Evolutionary conservation across 2,329 filamentous ascomycete species (phyloP).

Genomic region (Claviceps sp.): DNA sequence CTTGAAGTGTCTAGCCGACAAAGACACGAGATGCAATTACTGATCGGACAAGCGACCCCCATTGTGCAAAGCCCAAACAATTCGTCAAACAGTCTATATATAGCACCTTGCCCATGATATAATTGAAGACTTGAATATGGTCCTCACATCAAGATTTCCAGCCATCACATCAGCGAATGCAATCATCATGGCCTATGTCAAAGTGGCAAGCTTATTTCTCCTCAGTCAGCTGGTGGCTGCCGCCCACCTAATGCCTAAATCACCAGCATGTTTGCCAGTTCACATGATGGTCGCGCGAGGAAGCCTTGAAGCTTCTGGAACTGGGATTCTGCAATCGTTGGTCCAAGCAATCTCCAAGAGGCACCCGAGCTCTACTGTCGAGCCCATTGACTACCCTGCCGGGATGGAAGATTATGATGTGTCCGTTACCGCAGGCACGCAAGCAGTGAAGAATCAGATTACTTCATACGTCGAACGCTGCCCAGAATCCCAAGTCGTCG

Average conservation of each 20-base stretch:
- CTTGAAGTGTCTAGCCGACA: no score
- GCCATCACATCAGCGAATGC: not conserved
- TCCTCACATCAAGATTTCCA: not conserved
- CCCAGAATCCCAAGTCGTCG: not conserved
- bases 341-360: not conserved
- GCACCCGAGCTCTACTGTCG: not conserved
- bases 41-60: no score
- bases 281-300: constrained; percentile 1
- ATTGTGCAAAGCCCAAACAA: not conserved
- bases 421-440: not conserved
- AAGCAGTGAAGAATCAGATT: not conserved
- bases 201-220: not conserved
- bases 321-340: not conserved
- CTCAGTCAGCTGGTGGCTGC: not conserved
- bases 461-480: not conserved
- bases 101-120: not conserved
- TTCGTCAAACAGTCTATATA: not conserved
- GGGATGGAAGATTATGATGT: not conserved
- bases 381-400: constrained; percentile 1
- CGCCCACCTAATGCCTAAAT: not conserved
- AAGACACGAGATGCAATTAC: no score
- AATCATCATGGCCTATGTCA: not conserved
- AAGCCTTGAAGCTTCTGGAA: not conserved
- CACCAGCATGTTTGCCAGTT: not conserved
- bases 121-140: not conserved